These are phyloP conservation scores for Penicillium hesseltinei DNA, from an alignment of 2,329 filamentous ascomycete species.

Conservation along the genomic window DNA sequence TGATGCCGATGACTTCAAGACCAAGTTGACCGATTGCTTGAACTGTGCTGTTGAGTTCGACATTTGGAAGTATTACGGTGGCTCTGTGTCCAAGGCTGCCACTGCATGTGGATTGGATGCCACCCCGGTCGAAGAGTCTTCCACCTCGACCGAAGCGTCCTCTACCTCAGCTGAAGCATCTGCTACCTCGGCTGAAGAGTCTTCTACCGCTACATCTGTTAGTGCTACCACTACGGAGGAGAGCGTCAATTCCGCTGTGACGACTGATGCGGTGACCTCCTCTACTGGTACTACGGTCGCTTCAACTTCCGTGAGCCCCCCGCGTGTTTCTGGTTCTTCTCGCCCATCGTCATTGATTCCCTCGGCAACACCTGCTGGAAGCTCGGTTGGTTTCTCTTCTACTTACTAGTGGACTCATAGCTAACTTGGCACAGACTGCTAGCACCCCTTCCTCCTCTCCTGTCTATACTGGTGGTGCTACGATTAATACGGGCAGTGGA, in stretches of 20 bases:
- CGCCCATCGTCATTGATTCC: not conserved
- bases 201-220: not conserved
- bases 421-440: not conserved
- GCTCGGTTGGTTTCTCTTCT: not conserved
- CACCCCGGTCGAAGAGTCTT: not conserved
- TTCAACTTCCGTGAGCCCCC: not conserved
- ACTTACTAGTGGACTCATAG: not conserved
- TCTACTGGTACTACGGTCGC: not conserved
- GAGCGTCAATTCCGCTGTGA: not conserved
- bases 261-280: not conserved
- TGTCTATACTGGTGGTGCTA: not conserved
- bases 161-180: not conserved
- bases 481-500: not conserved
- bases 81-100: constrained; percentile 40
- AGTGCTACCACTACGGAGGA: not conserved
- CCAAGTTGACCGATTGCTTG: constrained; percentile 34
- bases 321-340: not conserved
- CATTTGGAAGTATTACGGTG: constrained; percentile 49
- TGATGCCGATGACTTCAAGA: constrained; percentile 17
- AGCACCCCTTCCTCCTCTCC: not conserved
- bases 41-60: constrained; percentile 45
- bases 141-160: not conserved
- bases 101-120: constrained; percentile 29
- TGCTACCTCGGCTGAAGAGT: not conserved
- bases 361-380: not conserved